These are phyloP conservation scores for Pyrrhoderma lamaoense DNA, from an alignment of 1,284 basidiomycete species.

Conservation along the genomic window DNA sequence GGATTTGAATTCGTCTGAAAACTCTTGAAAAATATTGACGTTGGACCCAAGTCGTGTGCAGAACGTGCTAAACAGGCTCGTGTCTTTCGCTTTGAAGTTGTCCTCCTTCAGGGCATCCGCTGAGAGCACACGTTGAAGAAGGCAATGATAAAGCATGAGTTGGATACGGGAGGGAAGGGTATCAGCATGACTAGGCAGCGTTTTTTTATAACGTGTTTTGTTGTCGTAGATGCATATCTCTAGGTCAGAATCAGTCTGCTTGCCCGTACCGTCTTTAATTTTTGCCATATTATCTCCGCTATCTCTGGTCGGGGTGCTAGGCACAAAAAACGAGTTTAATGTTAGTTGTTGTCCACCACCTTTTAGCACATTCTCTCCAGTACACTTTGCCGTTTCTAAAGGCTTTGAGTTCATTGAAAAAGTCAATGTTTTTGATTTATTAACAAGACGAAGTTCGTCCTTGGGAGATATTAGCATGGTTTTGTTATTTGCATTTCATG, in stretches of 20 bases:
- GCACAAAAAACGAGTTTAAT: neutral
- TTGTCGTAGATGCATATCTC: conserved; percentile 61
- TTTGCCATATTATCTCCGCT: too few relatives aligned
- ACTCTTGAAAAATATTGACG: conserved; percentile 32
- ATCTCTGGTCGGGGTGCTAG: too few relatives aligned
- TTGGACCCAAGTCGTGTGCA: conserved; percentile 46
- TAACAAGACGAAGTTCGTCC: neutral
- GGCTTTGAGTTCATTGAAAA: neutral
- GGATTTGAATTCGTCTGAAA: conserved; percentile 50
- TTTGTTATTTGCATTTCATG: conserved; percentile 3
- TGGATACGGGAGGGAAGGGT: conserved; percentile 63
- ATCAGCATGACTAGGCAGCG: conserved; percentile 57
- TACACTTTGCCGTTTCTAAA: too few relatives aligned
- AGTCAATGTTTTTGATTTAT: neutral
- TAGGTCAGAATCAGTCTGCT: conserved; percentile 21
- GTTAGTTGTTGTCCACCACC: conserved; percentile 5
- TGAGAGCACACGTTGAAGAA: conserved; percentile 48
- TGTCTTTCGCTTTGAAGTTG: conserved; percentile 33
- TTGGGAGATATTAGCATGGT: neutral
- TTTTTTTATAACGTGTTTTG: conserved; percentile 57
- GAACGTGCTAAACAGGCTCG: conserved; percentile 40
- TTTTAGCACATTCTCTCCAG: neutral
- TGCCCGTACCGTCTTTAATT: too few relatives aligned
- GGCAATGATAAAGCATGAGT: conserved; percentile 77
- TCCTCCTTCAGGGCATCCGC: neutral